Percentiles rank a stretch among this genome's conserved stretches.
These are phyloP conservation scores for Chaetomium olivaceum DNA, from an alignment of 2,329 filamentous ascomycete species.

Conservation along the genomic window DNA sequence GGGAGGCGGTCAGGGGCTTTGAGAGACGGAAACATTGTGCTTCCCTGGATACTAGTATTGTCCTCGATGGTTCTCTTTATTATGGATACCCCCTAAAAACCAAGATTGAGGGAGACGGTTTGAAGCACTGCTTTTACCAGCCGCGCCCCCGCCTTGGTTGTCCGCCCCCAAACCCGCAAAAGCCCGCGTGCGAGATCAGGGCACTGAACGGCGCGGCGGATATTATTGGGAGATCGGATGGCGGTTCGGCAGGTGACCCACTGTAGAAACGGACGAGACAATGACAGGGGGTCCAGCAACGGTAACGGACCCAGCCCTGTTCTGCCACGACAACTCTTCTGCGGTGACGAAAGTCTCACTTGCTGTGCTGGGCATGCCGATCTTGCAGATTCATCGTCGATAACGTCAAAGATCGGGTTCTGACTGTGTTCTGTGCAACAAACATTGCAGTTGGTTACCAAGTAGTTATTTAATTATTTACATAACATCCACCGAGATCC, in stretches of 20 bases:
- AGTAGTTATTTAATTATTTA: neutral
- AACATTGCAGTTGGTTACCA: neutral
- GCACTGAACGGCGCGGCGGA: constrained; percentile 9
- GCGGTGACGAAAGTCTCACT: neutral
- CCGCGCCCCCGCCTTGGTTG: neutral
- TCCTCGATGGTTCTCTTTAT: constrained; percentile 22
- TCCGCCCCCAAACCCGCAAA: neutral
- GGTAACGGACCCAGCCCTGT: neutral
- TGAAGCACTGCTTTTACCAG: constrained; percentile 5
- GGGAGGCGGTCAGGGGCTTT: constrained; percentile 13
- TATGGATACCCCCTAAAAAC: neutral
- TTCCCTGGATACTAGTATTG: constrained; percentile 22
- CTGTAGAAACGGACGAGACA: constrained; percentile 5
- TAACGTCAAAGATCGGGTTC: neutral
- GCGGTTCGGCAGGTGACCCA: neutral
- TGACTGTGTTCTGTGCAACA: neutral
- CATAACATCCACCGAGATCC: neutral
- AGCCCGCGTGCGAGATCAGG: constrained; percentile 9
- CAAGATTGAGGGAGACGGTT: neutral
- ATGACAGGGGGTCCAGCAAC: neutral
- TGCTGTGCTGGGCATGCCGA: neutral
- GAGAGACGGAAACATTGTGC: constrained; percentile 20
- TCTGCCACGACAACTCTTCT: neutral
- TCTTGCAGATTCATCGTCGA: neutral
- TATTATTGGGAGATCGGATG: neutral